Base-by-base conservation (phyloP, 495 filamentous ascomycete species). In the Penicillium roqueforti region DNA sequence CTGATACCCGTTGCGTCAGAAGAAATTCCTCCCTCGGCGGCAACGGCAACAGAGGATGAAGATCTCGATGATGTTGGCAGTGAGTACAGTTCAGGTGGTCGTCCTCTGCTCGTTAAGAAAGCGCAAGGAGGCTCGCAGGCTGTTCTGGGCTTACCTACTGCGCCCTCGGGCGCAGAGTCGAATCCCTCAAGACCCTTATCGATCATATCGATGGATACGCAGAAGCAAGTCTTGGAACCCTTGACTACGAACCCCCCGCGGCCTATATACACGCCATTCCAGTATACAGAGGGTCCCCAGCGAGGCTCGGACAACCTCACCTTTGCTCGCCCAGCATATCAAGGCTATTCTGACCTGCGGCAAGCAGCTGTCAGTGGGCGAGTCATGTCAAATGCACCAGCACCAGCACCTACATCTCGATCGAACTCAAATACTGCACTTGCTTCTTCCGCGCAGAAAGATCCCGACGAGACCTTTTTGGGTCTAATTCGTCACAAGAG, bases 51-150 rank as follows among this genome's bases (percentile, higher is more conserved):
- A 16, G 65, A 67, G 16, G 66, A 69, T 16, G 51, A 45, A 16
- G 67, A 70, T 54, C 51, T 32, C 1, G 54, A 61, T 20, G 61
- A 58, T 46, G 37, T 44, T n/a, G 53, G 48, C 11, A 67, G 69
- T 42, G 64, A 62, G 28, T 80, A 76, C 47, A 81, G 77, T 40
- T 69, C 76, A 18, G 78, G 76, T 25, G 77, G 78, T n/a, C 70
- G 77, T 6, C 76, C 77, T 14, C 68, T 76, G 26, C 56, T 75
- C 16, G 61, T 47, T 43, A 60, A 57, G 40, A 41, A 43, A 37
- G 54, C 55, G 13, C 40, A 54, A 25, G 53, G 45, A 36, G 44
- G 20, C 6, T 60, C 60, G 10, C 47, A 59, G 47, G 47, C 55
- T 59, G 29, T 43, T 32, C 59, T 47, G 18, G 59, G 59, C 16